A percentile compares a stretch with the other conserved stretches of the same genome.
These are phyloP conservation scores for Elymus sibiricus DNA, from an alignment of 176 grass and related monocot species.

Conservation along the genomic window DNA sequence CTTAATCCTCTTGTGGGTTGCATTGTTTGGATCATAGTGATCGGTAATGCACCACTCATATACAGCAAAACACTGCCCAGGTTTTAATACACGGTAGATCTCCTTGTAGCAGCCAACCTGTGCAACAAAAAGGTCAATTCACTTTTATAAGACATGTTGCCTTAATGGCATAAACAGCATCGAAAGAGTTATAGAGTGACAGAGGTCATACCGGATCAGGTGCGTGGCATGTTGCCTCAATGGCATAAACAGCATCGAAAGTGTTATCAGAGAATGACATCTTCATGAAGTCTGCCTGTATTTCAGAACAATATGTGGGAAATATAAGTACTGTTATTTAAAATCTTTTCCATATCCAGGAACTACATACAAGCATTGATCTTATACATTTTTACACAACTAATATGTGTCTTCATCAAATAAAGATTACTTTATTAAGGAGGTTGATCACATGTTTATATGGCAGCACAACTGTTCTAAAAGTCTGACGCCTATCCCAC, in stretches of 20 bases:
- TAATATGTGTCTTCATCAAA: background rate
- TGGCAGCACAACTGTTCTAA: background rate
- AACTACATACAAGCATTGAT: background rate
- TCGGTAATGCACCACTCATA: conserved; percentile 97
- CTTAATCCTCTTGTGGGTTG: conserved; percentile 80
- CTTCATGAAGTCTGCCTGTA: conserved; percentile 89
- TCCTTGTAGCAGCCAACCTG: conserved; percentile 97
- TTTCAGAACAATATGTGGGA: conserved; percentile 15
- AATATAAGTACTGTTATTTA: conserved; percentile 10
- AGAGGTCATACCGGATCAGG: conserved; percentile 50
- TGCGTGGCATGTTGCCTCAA: conserved; percentile 81
- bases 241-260: conserved; percentile 63
- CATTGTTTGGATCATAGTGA: conserved; percentile 75
- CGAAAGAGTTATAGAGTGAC: conserved; percentile 37
- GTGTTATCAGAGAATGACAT: conserved; percentile 67
- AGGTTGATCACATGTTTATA: background rate
- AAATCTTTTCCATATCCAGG: background rate
- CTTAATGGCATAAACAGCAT: conserved; percentile 62
- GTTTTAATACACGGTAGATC: conserved; percentile 87
- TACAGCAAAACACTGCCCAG: conserved; percentile 89
- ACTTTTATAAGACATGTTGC: conserved; percentile 43
- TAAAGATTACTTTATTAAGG: background rate
- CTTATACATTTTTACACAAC: conserved; percentile 17
- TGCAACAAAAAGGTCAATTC: conserved; percentile 21
- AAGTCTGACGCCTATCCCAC: background rate